Evolutionary conservation across 176 grass and related monocot genomes (phyloP), one percentile per base, ranked within the genome.

Genomic region (Sorghum bicolor): DNA sequence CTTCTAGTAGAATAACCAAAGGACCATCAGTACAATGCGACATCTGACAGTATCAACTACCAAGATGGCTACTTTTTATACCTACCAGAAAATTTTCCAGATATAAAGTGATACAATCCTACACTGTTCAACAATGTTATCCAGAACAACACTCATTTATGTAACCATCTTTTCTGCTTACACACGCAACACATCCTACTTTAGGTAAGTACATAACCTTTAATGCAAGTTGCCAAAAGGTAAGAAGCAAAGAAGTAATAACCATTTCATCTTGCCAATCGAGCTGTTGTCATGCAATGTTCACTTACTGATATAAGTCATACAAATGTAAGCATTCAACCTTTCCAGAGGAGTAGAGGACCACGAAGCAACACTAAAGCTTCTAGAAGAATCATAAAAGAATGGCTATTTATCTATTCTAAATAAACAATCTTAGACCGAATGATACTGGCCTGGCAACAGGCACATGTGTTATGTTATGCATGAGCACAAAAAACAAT

Each of bases 331-430:
- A 61, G n/a, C 6, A 75, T 25, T 67, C 29, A 14, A 79, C 37
- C 67, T 68, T 83, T 43, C 41, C 61, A 83, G 29, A 86, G 43
- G 36, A 82, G 15, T 67, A 83, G 29, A 86, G 43, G 36, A 82
- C 22, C 58, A 82, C 3, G 4, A 86, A 79, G 74, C 47, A 53
- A 79, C 30, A 82, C 17, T 67, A 30, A 74, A 84, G 64, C 15
- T 26, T 72, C 26, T 33, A 47, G 22, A 36, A 9, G 9, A 43
- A 31, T 41, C 33, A 67, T 17, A 15, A 40, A 28, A 28, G 2
- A 52, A 40, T 14, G 19, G n/a, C 38, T 31, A 48, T 53, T 72
- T 72, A 73, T 52, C 19, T 80, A 74, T 43, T 53, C 24, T 11
- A 75, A 81, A 20, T 9, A 36, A 30, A 34, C 2, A 48, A 11